Base-by-base conservation (phyloP, 176 grass and related monocot species). In the Oryza meridionalis region DNA sequence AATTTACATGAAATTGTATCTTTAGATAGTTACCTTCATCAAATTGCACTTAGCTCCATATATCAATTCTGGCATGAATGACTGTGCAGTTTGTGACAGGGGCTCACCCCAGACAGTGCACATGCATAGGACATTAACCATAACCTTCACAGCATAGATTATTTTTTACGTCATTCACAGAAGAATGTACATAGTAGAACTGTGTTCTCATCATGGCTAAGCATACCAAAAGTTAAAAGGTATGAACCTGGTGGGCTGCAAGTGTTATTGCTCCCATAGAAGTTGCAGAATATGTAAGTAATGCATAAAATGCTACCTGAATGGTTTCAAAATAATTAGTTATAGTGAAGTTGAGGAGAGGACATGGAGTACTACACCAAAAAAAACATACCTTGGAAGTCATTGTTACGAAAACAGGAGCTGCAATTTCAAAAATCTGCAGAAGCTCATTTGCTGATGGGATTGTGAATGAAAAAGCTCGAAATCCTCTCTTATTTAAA, bases 31-130 rank as follows among this genome's bases (percentile, higher is more conserved):
- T 59, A 98, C 96, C 96, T 98, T 98, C 67, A 76, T 73, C 80
- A 98, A 87, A 92, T 94, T 95, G 62, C 87, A 85, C 75, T 93
- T 93, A 65, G 83, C 84, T 88, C 96, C 96, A 88, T 95, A 92
- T 73, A 95, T 88, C 88, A 98, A 87, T 74, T 98, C 93, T 0
- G 96, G 96, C 96, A 98, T 95, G 61, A 98, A 98, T 21, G 96
- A 98, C 76, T 98, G 91, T 29, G 96, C 93, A 85, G 96, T 98
- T 88, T 98, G 96, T 67, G 96, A 98, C 64, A 98, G 93, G 47
- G 96, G 96, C 68, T 98, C 96, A 12, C 96, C 96, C 93, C 93
- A 98, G 85, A 98, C 93, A 80, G 96, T 92, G 82, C 91, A 98
- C 93, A 95, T 98, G 81, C 89, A 95, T 65, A 86, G 90, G 27